Percentiles rank a stretch among this genome's conserved stretches.
phyloP scores from a whole-genome alignment of 78 protist genomes.

The Dictyostelium brefeldianum region DNA sequence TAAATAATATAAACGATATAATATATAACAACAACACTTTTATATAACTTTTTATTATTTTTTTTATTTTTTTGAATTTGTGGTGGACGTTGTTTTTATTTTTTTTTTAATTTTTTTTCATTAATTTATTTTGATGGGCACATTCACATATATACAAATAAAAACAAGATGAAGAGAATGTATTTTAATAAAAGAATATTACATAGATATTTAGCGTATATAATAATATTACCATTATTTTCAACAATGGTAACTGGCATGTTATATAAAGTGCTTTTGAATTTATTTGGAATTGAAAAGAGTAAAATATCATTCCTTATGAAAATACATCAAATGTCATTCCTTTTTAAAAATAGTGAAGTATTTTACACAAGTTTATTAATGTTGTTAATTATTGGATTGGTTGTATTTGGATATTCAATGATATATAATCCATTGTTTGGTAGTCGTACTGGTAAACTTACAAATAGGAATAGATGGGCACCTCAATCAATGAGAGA shows the following conservation, averaged over 20 bases:
- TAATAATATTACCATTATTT: conserved; percentile 13
- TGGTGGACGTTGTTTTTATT: too few relatives aligned
- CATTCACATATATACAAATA: neutral
- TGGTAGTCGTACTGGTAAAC: neutral
- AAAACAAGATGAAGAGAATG: neutral
- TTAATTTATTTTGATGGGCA: too few relatives aligned
- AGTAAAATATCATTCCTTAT: conserved; percentile 25
- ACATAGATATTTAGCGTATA: conserved; percentile 49
- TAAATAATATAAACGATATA: too few relatives aligned
- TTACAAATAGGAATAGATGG: neutral
- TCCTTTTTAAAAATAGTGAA: conserved; percentile 24
- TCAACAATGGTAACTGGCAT: conserved; percentile 47
- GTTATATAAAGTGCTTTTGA: neutral
- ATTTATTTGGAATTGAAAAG: conserved; percentile 20
- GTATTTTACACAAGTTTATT: conserved; percentile 37
- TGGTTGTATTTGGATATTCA: conserved; percentile 41
- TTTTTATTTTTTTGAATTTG: too few relatives aligned
- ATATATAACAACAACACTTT: too few relatives aligned
- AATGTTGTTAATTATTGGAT: neutral
- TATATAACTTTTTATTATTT: too few relatives aligned
- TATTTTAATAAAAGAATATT: conserved; percentile 53
- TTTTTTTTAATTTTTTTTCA: too few relatives aligned
- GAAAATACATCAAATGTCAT: conserved; percentile 68
- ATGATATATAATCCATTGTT: conserved; percentile 35
- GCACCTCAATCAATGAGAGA: conserved; percentile 38